Evolutionary conservation across 2,329 filamentous ascomycete species (phyloP).

Genomic region (Penicillium sclerotigenum): DNA sequence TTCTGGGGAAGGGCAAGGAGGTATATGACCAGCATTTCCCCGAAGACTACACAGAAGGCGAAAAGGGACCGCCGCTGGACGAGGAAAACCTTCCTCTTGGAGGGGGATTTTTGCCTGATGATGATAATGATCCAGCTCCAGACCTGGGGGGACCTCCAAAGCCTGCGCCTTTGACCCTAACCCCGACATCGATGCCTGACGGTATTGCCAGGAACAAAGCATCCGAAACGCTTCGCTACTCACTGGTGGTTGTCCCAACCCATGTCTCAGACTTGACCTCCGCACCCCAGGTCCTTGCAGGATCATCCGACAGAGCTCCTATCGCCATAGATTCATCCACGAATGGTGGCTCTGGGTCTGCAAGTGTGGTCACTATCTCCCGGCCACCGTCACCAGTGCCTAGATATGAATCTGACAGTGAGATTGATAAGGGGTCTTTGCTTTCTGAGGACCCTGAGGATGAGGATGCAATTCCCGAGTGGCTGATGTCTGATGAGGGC

Average conservation of each 20-base stretch:
- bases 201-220: neutral
- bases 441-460: constrained; percentile 63
- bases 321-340: constrained; percentile 28
- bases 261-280: neutral
- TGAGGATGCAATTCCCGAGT: constrained; percentile 63
- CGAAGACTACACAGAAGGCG: neutral
- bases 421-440: constrained; percentile 50
- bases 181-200: neutral
- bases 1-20: neutral
- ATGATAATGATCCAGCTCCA: constrained; percentile 1
- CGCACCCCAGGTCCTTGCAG: constrained; percentile 2
- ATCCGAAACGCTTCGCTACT: constrained; percentile 24
- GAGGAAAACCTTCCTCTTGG: neutral
- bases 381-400: constrained; percentile 7
- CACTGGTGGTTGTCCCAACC: constrained; percentile 31
- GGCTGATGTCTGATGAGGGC: constrained; percentile 49
- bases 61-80: no score
- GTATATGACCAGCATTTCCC: neutral
- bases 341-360: constrained; percentile 21
- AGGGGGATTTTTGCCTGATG: constrained; percentile 8
- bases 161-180: neutral
- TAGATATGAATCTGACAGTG: constrained; percentile 29
- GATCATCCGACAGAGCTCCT: constrained; percentile 22
- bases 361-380: constrained; percentile 28
- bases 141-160: neutral